Evolutionary conservation across 768 basidiomycete genomes (phyloP).

Genomic region (Naganishia friedmannii): DNA sequence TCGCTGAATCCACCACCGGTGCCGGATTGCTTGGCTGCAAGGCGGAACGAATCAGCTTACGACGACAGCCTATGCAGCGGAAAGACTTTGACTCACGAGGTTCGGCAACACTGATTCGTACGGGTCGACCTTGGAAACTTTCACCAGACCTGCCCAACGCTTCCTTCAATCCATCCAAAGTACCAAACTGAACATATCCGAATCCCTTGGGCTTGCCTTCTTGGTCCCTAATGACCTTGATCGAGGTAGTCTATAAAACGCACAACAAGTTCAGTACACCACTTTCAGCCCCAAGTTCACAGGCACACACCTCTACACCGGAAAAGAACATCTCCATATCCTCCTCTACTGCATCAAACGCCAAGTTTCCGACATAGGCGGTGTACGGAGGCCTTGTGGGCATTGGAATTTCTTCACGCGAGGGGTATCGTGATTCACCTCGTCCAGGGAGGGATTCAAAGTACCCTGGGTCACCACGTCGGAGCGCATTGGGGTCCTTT

Average conservation of each 20-base stretch:
- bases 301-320: slow-evolving; percentile 31
- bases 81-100: slow-evolving; percentile 63
- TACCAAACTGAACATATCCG: slow-evolving; percentile 94
- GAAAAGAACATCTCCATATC: slow-evolving; percentile 80
- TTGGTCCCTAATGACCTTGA: slow-evolving; percentile 88
- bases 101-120: slow-evolving; percentile 93
- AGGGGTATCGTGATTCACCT: slow-evolving; percentile 33
- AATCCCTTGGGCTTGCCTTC: slow-evolving; percentile 97
- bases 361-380: slow-evolving; percentile 91
- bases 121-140: slow-evolving; percentile 70
- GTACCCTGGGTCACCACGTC: slow-evolving; percentile 50
- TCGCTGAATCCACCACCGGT: slow-evolving; percentile 55
- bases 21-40: slow-evolving; percentile 67
- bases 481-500: slow-evolving; percentile 43
- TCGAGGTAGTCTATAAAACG: slow-evolving; percentile 64
- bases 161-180: slow-evolving; percentile 77
- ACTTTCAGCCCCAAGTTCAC: not conserved
- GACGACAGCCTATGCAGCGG: too few species aligned
- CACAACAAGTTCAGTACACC: not conserved
- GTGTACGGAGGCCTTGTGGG: slow-evolving; percentile 92
- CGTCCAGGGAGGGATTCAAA: slow-evolving; percentile 51
- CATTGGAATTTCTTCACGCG: slow-evolving; percentile 81
- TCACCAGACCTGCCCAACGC: slow-evolving; percentile 70
- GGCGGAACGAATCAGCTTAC: slow-evolving; percentile 37
- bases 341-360: slow-evolving; percentile 82